phyloP scores from a whole-genome alignment of 2,329 filamentous ascomycete genomes.

The Myriosclerotinia duriaeana region DNA sequence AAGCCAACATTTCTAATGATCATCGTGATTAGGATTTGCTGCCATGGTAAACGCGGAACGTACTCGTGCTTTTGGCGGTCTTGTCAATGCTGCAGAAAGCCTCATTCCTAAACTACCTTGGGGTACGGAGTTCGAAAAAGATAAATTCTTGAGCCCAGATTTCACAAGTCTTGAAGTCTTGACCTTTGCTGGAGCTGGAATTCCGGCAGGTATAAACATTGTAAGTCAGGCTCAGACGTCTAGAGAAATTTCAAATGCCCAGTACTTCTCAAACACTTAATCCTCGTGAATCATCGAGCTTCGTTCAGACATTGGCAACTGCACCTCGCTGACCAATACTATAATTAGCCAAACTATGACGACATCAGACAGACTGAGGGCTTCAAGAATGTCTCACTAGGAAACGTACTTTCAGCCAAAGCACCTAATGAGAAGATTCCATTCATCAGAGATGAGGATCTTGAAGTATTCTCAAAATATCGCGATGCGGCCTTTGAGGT shows the following conservation, averaged over 20 bases:
- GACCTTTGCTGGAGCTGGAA: conserved; percentile 68
- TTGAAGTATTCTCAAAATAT: conserved; percentile 76
- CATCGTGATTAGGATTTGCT: conserved; percentile 54
- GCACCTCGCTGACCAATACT: background rate
- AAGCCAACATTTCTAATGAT: background rate
- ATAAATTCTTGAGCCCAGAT: conserved; percentile 91
- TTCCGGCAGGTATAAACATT: conserved; percentile 67
- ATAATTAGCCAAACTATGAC: conserved; percentile 61
- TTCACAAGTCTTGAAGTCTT: conserved; percentile 94
- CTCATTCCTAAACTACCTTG: conserved; percentile 91
- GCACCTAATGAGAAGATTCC: conserved; percentile 89
- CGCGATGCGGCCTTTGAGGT: conserved; percentile 90
- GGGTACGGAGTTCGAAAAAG: conserved; percentile 87
- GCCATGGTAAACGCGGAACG: conserved; percentile 87
- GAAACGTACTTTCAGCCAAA: conserved; percentile 89
- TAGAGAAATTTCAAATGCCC: no score
- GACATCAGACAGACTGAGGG: conserved; percentile 78
- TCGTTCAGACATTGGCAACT: no score
- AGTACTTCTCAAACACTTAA: no score
- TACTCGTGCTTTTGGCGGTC: conserved; percentile 80
- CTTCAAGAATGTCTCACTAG: conserved; percentile 92
- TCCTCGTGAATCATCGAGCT: no score
- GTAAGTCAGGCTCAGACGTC: background rate
- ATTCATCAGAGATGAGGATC: conserved; percentile 78
- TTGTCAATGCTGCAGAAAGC: conserved; percentile 76